A percentile compares a stretch with the other conserved stretches of the same genome.
phyloP scores from a whole-genome alignment of 768 basidiomycete genomes.

The Boletus vinaceobasis region DNA sequence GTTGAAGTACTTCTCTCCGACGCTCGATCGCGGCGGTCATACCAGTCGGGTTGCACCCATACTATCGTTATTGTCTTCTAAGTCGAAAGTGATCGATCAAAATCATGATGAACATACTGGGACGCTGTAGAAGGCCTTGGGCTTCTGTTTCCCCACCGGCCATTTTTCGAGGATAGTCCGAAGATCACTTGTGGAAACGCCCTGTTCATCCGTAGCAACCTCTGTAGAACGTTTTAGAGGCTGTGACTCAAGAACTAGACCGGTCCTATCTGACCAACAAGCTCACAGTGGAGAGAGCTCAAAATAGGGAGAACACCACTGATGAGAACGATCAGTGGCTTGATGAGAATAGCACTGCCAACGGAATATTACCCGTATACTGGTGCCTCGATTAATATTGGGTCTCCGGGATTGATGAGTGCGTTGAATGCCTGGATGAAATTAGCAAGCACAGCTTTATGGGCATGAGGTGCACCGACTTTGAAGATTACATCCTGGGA shows the following conservation, averaged over 20 bases:
- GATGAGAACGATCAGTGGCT: conserved; percentile 6
- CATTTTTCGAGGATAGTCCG: conserved; percentile 67
- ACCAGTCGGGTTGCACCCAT: conserved; percentile 86
- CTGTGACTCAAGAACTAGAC: not conserved
- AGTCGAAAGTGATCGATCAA: conserved; percentile 3
- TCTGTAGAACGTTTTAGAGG: conserved; percentile 42
- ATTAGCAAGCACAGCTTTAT: conserved; percentile 6
- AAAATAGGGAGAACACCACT: conserved; percentile 71
- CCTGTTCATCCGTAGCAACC: conserved; percentile 72
- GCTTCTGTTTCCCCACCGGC: conserved; percentile 67
- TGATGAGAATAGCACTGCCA: conserved; percentile 12
- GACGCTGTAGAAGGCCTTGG: conserved; percentile 79
- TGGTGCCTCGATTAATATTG: conserved; percentile 78
- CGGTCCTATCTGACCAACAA: conserved; percentile 46
- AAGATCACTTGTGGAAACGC: conserved; percentile 59
- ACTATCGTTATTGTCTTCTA: conserved; percentile 37
- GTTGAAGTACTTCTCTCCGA: conserved; percentile 63
- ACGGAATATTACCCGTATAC: conserved; percentile 59
- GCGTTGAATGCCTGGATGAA: conserved; percentile 58
- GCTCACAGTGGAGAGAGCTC: conserved; percentile 50
- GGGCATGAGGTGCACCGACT: conserved; percentile 36
- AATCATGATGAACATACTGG: conserved; percentile 43
- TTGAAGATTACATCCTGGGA: conserved; percentile 90
- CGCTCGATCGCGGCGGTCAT: conserved; percentile 70
- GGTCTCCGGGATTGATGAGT: conserved; percentile 75